Base-by-base conservation (phyloP, 2,329 filamentous ascomycete genomes). In the Dothidotthia symphoricarpi region DNA sequence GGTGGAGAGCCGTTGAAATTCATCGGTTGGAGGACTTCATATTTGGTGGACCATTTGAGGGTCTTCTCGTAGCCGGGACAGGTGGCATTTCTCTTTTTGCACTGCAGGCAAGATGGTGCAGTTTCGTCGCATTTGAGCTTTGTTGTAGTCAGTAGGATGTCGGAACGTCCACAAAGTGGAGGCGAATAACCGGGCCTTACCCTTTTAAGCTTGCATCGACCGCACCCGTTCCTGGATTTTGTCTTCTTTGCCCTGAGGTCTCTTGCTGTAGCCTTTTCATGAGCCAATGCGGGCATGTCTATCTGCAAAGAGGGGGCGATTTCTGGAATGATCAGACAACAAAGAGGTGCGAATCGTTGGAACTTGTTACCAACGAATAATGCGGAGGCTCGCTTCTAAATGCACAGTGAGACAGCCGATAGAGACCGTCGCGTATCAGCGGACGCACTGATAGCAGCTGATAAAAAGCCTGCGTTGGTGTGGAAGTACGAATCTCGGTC, bases 1-100 rank as follows among this genome's bases (percentile, higher is more conserved):
- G 52, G 41, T 17, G 49, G 46, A 6, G 49, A 34, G 11, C 45
- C 49, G 34, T 51, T 54, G 31, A 61, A 55, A 28, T 55, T 49
- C 16, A 52, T 49, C 10, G 68, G 61, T 25, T 64, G 63, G 35
- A 68, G 65, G n/a, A 71, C 63, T 49, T 74, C 71, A 52, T 74
- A 71, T 47, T 74, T 75, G 31, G 68, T 70, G 8, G 69, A 72
- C 72, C 72, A 75, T 34, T 71, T 70, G 29, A 74, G 51, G 33
- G 66, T 68, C 53, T 72, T 70, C 48, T 67, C 66, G 34, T 73
- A 74, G 5, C 71, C 72, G 22, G 72, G 71, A 43, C 72, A 75
- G 16, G 60, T 43, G n/a, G 67, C 59, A 22, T 68, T 67, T 17
- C 68, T 63, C 35, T 66, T 69, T 33, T 62, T 61, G 52, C 72